phyloP scores from a whole-genome alignment of 2,329 filamentous ascomycete genomes.

The Fusarium sublunatum region DNA sequence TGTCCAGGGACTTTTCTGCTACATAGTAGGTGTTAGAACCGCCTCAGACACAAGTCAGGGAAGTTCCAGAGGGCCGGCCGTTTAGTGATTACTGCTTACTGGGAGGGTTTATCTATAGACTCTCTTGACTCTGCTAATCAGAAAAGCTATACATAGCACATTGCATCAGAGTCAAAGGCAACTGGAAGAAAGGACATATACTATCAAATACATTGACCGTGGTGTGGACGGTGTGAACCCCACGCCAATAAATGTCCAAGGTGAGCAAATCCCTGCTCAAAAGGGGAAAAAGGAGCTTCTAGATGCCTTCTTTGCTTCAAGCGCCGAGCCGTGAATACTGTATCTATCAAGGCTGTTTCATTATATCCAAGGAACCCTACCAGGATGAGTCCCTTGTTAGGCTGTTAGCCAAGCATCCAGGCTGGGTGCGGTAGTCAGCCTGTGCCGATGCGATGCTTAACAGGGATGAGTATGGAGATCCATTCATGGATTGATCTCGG shows the following conservation, averaged over 20 bases:
- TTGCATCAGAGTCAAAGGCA: too few relatives aligned
- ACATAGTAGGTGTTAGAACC: not conserved
- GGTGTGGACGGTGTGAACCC: not conserved
- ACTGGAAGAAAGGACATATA: too few relatives aligned
- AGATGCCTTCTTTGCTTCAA: conserved; percentile 31
- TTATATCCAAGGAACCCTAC: too few relatives aligned
- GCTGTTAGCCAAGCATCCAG: conserved; percentile 12
- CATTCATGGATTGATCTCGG: conserved; percentile 25
- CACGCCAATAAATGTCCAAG: conserved; percentile 9
- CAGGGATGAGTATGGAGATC: conserved; percentile 34
- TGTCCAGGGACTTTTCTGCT: not conserved
- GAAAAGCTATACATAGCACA: too few relatives aligned
- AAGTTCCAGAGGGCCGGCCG: too few relatives aligned
- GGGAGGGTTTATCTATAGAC: too few relatives aligned
- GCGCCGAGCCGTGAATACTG: conserved; percentile 14
- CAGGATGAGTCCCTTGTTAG: conserved; percentile 10
- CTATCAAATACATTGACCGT: too few relatives aligned
- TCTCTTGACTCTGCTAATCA: too few relatives aligned
- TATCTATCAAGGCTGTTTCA: not conserved
- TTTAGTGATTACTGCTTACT: too few relatives aligned
- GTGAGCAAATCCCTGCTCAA: conserved; percentile 11
- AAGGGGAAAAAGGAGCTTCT: conserved; percentile 12
- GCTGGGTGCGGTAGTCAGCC: conserved; percentile 13
- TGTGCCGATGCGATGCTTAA: conserved; percentile 25
- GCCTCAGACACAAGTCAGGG: too few relatives aligned